Conservation (phyloP, 1,284 basidiomycete genomes). For the Rhodotorula sp. region DNA sequence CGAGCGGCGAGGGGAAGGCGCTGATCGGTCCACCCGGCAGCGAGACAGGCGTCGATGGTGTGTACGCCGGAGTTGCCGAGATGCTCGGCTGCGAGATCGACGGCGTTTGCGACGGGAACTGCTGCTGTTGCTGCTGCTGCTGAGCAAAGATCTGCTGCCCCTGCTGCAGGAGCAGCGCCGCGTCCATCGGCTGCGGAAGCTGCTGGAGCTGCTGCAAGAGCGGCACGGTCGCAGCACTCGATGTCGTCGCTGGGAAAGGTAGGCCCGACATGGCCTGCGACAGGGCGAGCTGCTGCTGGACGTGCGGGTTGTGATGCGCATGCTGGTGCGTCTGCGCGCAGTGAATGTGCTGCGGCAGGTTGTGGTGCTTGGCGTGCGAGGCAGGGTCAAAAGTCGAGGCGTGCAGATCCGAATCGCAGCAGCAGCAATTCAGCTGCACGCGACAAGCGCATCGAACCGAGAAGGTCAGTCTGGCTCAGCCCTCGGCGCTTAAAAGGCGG, state of each 20-base stretch:
- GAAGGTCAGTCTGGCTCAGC: neutral
- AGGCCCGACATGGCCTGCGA: no score
- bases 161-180: neutral
- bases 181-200: constrained; percentile 21
- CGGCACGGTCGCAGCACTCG: neutral
- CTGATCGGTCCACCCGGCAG: neutral
- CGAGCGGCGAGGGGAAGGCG: neutral
- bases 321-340: constrained; percentile 10
- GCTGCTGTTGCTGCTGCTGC: neutral
- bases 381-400: constrained; percentile 22
- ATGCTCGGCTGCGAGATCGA: neutral
- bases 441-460: no score
- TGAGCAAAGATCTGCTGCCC: neutral
- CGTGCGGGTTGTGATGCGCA: neutral
- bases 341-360: constrained; percentile 24
- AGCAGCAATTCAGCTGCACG: constrained; percentile 36
- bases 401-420: constrained; percentile 30
- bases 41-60: neutral
- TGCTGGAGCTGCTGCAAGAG: neutral
- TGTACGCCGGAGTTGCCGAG: neutral
- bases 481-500: neutral
- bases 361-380: constrained; percentile 14
- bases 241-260: neutral
- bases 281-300: neutral
- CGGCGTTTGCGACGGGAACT: neutral